Evolutionary conservation across 345 rosid species (phyloP), one percentile per base, ranked within the genome.

Genomic region (Gynandropsis gynandra): DNA sequence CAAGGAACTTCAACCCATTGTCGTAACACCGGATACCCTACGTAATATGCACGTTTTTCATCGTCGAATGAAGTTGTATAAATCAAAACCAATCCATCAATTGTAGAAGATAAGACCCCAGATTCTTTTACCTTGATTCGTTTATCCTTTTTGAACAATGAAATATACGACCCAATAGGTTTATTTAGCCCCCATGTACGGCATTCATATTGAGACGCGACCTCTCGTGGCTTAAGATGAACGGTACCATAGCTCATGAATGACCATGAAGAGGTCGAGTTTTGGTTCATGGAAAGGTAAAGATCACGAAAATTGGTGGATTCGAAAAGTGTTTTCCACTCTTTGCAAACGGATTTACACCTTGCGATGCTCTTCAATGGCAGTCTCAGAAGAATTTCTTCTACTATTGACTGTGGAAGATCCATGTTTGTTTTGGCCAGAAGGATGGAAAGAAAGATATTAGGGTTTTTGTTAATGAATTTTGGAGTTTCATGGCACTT

Each of bases 241-340:
- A 62, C 12, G 54, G 46, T 52, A 13, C 59, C 52, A n/a, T n/a
- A n/a, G n/a, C n/a, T n/a, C n/a, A n/a, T n/a, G 59, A 54, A 62
- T 0, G 66, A 62, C 20, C 52, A 8, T 1, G 54, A 53, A 1
- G 54, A 53, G 5, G 66, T 46, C 1, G 54, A 44, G 4, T 5
- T 5, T 24, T 5, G 29, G 21, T 53, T 52, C 13, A 8, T 0
- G 19, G 60, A 62, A 34, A 45, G 16, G 66, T 29, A 47, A 8
- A 10, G 24, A 17, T 38, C 24, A 29, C 66, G 6, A 27, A 54
- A 62, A 59, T 9, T 45, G 10, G 39, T 35, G 10, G 66, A 54
- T 12, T 54, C 66, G 11, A 54, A 12, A 0, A 62, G 41, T 1
- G 47, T 17, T 39, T 8, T 62, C 60, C 54, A 62, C 14, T 47